Evolutionary conservation across 352 stramenopile genomes (phyloP).

Genomic region (Blastocystis sp.): DNA sequence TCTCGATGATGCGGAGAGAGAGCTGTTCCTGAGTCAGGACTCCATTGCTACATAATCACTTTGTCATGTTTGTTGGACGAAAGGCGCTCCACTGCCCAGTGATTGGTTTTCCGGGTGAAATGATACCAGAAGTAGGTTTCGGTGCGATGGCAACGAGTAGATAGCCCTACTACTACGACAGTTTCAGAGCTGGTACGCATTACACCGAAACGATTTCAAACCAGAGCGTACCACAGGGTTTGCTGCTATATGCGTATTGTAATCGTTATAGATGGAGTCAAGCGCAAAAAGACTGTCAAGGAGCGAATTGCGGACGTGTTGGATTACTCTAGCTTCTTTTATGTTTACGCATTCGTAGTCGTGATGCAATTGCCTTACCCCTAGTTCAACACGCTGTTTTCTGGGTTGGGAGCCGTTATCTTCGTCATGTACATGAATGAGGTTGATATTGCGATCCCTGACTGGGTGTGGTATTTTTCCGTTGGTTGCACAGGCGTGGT

Average conservation of each 20-base stretch:
- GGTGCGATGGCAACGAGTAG: background rate
- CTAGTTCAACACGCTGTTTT: conserved; percentile 65
- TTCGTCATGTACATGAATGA: conserved; percentile 67
- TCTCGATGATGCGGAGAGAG: conserved; percentile 33
- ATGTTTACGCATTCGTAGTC: conserved; percentile 36
- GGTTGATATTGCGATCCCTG: conserved; percentile 40
- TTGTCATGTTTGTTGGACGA: conserved; percentile 21
- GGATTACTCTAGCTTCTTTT: conserved; percentile 60
- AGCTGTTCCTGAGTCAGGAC: conserved; percentile 56
- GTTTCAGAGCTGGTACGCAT: background rate
- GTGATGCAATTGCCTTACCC: background rate
- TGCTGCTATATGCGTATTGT: background rate
- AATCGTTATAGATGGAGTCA: background rate
- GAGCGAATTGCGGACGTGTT: conserved; percentile 38
- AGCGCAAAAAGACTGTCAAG: conserved; percentile 33
- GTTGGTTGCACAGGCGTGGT: background rate
- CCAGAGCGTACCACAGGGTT: background rate
- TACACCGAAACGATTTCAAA: conserved; percentile 8
- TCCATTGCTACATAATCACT: conserved; percentile 47
- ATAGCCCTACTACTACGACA: conserved; percentile 64
- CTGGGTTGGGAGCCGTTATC: conserved; percentile 40
- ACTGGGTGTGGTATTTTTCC: conserved; percentile 60
- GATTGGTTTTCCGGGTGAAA: background rate
- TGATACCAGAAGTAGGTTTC: conserved; percentile 11
- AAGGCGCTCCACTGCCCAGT: background rate